phyloP scores from a whole-genome alignment of 164 flowering plant genomes.

The Taxillus chinensis region DNA sequence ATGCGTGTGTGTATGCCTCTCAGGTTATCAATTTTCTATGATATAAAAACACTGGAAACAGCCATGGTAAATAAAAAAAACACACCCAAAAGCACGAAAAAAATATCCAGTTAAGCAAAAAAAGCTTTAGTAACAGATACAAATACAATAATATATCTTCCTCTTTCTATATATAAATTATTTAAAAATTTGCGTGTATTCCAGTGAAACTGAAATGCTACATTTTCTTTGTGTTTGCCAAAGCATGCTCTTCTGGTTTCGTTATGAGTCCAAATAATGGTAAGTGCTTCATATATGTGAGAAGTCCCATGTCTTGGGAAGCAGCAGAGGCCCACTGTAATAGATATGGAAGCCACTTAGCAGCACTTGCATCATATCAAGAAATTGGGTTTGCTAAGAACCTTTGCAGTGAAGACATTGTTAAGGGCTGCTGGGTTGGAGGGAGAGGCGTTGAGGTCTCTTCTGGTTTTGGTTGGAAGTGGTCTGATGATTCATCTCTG shows the following conservation, averaged over 20 bases:
- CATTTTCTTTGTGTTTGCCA: slow-evolving; percentile 20
- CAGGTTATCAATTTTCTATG: too few species aligned
- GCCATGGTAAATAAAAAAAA: too few species aligned
- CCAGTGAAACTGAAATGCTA: neutral
- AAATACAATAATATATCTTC: too few species aligned
- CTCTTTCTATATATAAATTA: too few species aligned
- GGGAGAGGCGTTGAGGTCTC: slow-evolving; percentile 35
- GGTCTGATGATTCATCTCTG: slow-evolving; percentile 57
- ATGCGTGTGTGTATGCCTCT: too few species aligned
- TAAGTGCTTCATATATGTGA: slow-evolving; percentile 38
- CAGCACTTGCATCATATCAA: slow-evolving; percentile 40
- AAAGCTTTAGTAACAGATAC: too few species aligned
- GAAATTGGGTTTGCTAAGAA: slow-evolving; percentile 45
- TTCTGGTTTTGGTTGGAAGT: slow-evolving; percentile 47
- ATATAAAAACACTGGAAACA: too few species aligned
- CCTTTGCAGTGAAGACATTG: slow-evolving; percentile 28
- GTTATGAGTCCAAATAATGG: slow-evolving; percentile 29
- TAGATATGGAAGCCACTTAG: slow-evolving; percentile 49
- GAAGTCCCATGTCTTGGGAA: slow-evolving; percentile 42
- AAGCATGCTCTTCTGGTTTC: slow-evolving; percentile 61
- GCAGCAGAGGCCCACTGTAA: slow-evolving; percentile 46
- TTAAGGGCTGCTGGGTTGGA: slow-evolving; percentile 75
- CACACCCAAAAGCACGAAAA: too few species aligned
- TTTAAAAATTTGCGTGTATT: neutral
- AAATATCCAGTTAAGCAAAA: too few species aligned